phyloP scores from a whole-genome alignment of 2,329 filamentous ascomycete species.

The Dactylellina drechsleri region DNA sequence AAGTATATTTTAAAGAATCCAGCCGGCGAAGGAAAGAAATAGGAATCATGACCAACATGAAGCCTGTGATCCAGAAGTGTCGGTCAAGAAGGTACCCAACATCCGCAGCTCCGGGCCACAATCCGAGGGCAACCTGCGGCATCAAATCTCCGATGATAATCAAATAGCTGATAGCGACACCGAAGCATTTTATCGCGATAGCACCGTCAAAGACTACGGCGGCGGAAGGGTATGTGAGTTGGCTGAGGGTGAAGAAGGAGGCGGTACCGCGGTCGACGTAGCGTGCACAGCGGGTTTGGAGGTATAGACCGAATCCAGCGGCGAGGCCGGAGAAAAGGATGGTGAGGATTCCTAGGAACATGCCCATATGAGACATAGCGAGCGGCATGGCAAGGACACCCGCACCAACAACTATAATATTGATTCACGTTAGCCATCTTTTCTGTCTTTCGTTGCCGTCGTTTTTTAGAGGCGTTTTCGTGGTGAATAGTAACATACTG shows the following conservation, averaged over 20 bases:
- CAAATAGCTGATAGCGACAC: slow-evolving; percentile 70
- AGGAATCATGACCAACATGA: slow-evolving; percentile 94
- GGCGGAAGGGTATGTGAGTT: slow-evolving; percentile 95
- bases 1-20: slow-evolving; percentile 97
- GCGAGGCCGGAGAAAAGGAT: slow-evolving; percentile 92
- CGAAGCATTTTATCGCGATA: slow-evolving; percentile 97
- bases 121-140: slow-evolving; percentile 89
- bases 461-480: background rate
- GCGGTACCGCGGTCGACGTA: slow-evolving; percentile 89
- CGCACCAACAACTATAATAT: slow-evolving; percentile 79
- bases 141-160: slow-evolving; percentile 99
- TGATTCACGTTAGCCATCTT: no score
- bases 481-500: slow-evolving; percentile 68
- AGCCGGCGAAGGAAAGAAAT: slow-evolving; percentile 89
- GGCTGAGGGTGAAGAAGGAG: slow-evolving; percentile 95
- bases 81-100: slow-evolving; percentile 83
- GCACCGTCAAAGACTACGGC: slow-evolving; percentile 94
- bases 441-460: slow-evolving; percentile 37
- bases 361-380: slow-evolving; percentile 94
- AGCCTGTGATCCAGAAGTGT: slow-evolving; percentile 97
- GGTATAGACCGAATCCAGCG: slow-evolving; percentile 90
- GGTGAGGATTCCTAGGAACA: slow-evolving; percentile 81
- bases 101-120: slow-evolving; percentile 72
- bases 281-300: slow-evolving; percentile 89
- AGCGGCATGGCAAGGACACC: slow-evolving; percentile 96